These are phyloP conservation scores for Coemansia brasiliensis DNA, from an alignment of 192 early-diverging fungal genomes.

Conservation along the genomic window DNA sequence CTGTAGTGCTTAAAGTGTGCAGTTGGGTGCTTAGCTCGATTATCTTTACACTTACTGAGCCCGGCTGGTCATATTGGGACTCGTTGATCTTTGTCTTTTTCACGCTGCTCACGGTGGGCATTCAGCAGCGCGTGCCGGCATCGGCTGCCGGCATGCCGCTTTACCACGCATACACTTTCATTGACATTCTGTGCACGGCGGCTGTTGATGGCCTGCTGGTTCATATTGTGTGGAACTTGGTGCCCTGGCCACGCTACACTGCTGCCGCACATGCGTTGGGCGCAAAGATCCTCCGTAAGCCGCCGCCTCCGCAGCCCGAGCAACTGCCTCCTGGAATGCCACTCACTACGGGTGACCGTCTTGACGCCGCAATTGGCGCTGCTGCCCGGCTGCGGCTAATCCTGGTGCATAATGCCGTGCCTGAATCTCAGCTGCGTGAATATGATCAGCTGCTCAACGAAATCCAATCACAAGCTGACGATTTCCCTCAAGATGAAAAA, in stretches of 20 bases:
- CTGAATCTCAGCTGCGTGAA: conserved; percentile 25
- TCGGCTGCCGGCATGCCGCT: conserved; percentile 42
- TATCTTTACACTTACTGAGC: conserved; percentile 42
- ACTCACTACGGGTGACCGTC: conserved; percentile 13
- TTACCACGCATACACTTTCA: conserved; percentile 41
- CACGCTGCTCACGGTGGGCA: conserved; percentile 47
- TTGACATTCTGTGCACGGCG: conserved; percentile 48
- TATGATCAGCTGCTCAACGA: conserved; percentile 37
- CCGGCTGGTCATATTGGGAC: conserved; percentile 54
- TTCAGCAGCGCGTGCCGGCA: conserved; percentile 39
- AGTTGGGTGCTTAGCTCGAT: conserved; percentile 43
- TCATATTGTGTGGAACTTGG: conserved; percentile 47
- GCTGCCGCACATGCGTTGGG: conserved; percentile 13
- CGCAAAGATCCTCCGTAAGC: conserved; percentile 6
- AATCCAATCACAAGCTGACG: conserved; percentile 28
- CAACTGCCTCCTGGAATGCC: not conserved
- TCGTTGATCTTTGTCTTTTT: conserved; percentile 51
- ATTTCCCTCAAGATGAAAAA: conserved; percentile 20
- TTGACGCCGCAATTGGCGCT: conserved; percentile 27
- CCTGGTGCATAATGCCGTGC: conserved; percentile 28
- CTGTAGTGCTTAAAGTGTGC: conserved; percentile 43
- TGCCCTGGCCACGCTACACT: conserved; percentile 38
- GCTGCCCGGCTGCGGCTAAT: conserved; percentile 27
- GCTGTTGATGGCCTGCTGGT: conserved; percentile 39
- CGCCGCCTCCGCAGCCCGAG: not conserved